A percentile compares a stretch with the other conserved stretches of the same genome.
Conservation (phyloP, 2,329 filamentous ascomycete species). For the Trichoderma sp. region DNA sequence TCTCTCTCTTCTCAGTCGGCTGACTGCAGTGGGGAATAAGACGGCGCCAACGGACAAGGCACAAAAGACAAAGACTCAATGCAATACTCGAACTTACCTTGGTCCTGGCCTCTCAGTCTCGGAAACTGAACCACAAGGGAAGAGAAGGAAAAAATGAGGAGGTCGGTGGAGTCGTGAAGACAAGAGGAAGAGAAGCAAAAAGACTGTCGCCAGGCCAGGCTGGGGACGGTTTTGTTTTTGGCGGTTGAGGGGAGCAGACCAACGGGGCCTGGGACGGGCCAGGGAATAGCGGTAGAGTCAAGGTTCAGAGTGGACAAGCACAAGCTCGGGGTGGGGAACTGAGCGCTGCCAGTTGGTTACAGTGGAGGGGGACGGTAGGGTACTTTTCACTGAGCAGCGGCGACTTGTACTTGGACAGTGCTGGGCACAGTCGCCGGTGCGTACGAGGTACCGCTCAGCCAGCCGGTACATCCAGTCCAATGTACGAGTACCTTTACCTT, state of each 20-base stretch:
- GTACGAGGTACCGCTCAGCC: background rate
- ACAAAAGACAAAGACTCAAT: slow-evolving; percentile 1
- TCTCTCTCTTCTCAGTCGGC: slow-evolving; percentile 15
- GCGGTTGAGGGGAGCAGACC: slow-evolving; percentile 32
- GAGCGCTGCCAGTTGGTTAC: slow-evolving; percentile 22
- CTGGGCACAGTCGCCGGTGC: background rate
- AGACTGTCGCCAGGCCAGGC: slow-evolving; percentile 25
- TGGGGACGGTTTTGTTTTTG: slow-evolving; percentile 39
- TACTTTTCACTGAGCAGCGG: background rate
- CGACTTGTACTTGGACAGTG: background rate
- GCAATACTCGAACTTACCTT: slow-evolving; percentile 16
- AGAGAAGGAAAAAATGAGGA: slow-evolving; percentile 30
- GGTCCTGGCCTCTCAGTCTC: slow-evolving; percentile 21
- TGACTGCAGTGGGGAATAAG: slow-evolving; percentile 30
- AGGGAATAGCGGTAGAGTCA: slow-evolving; percentile 35
- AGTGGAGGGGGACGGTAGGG: slow-evolving; percentile 10
- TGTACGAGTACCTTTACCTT: too few relatives aligned
- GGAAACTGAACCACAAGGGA: slow-evolving; percentile 25
- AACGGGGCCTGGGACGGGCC: slow-evolving; percentile 29
- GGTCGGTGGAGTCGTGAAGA: slow-evolving; percentile 40
- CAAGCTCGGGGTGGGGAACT: slow-evolving; percentile 18
- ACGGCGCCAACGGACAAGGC: slow-evolving; percentile 29
- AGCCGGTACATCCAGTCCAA: background rate
- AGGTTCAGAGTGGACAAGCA: slow-evolving; percentile 23
- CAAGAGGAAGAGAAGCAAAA: slow-evolving; percentile 31